A percentile compares a stretch with the other conserved stretches of the same genome.
Evolutionary conservation across 176 grass and related monocot genomes (phyloP).

Genomic region (Rhynchospora breviuscula): DNA sequence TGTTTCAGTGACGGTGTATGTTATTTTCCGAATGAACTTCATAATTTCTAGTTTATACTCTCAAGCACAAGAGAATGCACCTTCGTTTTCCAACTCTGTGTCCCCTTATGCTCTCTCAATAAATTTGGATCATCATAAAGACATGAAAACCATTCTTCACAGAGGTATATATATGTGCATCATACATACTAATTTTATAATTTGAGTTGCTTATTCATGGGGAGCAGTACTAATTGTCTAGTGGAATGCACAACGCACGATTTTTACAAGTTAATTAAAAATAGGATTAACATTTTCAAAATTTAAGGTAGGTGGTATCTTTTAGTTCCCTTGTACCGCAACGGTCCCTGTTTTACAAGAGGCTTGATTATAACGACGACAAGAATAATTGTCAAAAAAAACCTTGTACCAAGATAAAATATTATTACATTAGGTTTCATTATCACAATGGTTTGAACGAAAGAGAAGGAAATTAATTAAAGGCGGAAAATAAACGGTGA

Average conservation of each 20-base stretch:
- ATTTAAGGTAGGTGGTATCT: background rate
- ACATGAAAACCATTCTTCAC: conserved; percentile 9
- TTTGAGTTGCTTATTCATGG: conserved; percentile 14
- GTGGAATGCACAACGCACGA: background rate
- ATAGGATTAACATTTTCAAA: background rate
- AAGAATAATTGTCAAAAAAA: background rate
- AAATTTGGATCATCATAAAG: background rate
- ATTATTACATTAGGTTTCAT: background rate
- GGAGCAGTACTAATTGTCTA: background rate
- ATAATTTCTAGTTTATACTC: background rate
- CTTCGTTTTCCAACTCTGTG: background rate
- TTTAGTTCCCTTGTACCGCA: background rate
- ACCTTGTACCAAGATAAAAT: background rate
- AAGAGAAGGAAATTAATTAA: too few relatives aligned
- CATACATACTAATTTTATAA: background rate
- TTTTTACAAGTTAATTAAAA: background rate
- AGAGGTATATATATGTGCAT: conserved; percentile 4
- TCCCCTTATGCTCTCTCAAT: background rate
- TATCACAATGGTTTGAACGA: background rate
- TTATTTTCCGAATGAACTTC: conserved; percentile 18
- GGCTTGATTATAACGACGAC: background rate
- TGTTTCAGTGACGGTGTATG: conserved; percentile 14
- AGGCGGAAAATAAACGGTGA: too few relatives aligned
- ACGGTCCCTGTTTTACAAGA: background rate
- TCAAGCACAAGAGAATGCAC: background rate